Conservation (phyloP, 2,329 filamentous ascomycete species). For the Stylonectria norvegica region DNA sequence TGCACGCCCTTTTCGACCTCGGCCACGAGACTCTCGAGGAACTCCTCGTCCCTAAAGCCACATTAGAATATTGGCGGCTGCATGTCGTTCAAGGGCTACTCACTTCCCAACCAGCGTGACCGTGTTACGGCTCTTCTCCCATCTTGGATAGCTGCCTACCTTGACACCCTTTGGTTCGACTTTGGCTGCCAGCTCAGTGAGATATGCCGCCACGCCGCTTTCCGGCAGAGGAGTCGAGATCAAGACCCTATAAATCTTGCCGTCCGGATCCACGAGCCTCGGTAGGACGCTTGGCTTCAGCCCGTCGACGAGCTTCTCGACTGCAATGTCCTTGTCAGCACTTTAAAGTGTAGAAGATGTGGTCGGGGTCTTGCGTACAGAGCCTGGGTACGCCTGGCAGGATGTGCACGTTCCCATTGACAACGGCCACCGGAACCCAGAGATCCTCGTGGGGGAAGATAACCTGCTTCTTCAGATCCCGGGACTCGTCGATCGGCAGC, state of each 20-base stretch:
- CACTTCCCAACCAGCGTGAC: constrained; percentile 77
- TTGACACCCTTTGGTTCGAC: constrained; percentile 78
- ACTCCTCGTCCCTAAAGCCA: constrained; percentile 61
- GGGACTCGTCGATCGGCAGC: constrained; percentile 69
- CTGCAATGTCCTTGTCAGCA: constrained; percentile 29
- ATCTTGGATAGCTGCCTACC: constrained; percentile 91
- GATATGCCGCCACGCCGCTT: constrained; percentile 76
- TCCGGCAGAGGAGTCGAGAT: constrained; percentile 87
- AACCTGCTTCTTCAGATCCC: constrained; percentile 66
- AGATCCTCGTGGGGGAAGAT: constrained; percentile 76
- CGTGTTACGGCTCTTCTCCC: constrained; percentile 83
- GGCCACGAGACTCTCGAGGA: constrained; percentile 71
- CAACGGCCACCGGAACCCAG: constrained; percentile 86
- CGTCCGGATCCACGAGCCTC: constrained; percentile 73
- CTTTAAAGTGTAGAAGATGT: too few species aligned
- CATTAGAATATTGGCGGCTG: constrained; percentile 12
- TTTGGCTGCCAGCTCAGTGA: constrained; percentile 73
- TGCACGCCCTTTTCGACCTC: constrained; percentile 77
- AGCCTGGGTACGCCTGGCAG: constrained; percentile 84
- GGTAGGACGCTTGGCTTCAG: constrained; percentile 68
- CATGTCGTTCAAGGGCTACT: constrained; percentile 18
- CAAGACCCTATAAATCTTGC: constrained; percentile 73
- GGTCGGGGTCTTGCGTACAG: constrained; percentile 48
- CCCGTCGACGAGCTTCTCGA: constrained; percentile 73
- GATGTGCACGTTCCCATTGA: constrained; percentile 92